phyloP scores from a whole-genome alignment of 495 filamentous ascomycete species.

The Thozetella sp. region DNA sequence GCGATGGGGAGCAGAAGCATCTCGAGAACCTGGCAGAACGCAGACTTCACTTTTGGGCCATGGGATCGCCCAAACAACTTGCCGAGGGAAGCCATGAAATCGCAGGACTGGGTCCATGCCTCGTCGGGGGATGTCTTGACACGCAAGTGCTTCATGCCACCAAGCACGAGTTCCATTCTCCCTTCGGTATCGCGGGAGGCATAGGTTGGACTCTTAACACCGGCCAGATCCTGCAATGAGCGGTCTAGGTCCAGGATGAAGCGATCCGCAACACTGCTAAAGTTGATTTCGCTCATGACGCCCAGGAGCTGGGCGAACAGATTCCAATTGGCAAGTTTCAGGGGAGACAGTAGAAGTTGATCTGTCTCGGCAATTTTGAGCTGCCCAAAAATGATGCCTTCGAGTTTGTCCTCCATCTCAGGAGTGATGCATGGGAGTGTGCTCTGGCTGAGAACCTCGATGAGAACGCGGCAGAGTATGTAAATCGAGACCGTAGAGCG shows the following conservation, averaged over 20 bases:
- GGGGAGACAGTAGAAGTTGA: constrained; percentile 71
- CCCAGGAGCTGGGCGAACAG: constrained; percentile 90
- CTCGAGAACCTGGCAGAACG: constrained; percentile 89
- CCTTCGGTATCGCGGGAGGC: constrained; percentile 66
- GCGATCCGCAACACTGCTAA: constrained; percentile 77
- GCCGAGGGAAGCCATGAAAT: constrained; percentile 80
- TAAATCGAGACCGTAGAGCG: constrained; percentile 92
- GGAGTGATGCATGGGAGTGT: constrained; percentile 77
- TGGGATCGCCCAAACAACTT: constrained; percentile 82
- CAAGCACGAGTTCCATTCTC: constrained; percentile 79
- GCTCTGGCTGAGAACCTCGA: constrained; percentile 92
- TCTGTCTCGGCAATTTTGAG: constrained; percentile 86
- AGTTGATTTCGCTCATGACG: constrained; percentile 91
- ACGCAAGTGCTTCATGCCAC: constrained; percentile 87
- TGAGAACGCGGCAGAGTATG: constrained; percentile 88
- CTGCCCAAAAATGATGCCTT: constrained; percentile 93
- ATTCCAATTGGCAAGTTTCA: constrained; percentile 91
- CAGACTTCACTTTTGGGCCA: constrained; percentile 85
- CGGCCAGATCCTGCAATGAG: constrained; percentile 68
- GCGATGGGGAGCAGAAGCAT: constrained; percentile 88
- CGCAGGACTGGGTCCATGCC: constrained; percentile 83
- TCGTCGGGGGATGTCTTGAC: constrained; percentile 71
- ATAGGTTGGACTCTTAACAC: constrained; percentile 56
- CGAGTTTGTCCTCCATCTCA: constrained; percentile 87
- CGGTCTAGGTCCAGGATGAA: constrained; percentile 80